Evolutionary conservation across 2,329 filamentous ascomycete species (phyloP).

Genomic region (Microascus cirrosus): DNA sequence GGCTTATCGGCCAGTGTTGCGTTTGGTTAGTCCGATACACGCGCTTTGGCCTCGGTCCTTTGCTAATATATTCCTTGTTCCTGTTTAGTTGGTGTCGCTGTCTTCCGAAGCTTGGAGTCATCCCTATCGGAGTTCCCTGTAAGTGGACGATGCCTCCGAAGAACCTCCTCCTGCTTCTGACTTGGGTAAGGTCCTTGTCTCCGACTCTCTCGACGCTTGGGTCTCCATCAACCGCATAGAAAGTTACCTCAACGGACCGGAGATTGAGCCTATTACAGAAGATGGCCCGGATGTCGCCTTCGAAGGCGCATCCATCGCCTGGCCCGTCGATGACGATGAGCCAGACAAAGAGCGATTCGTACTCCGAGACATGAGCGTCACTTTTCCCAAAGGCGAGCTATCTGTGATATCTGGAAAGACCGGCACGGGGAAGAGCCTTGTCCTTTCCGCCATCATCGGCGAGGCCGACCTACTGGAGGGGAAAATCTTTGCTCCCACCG

Average conservation of each 20-base stretch:
- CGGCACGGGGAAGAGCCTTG: slow-evolving; percentile 65
- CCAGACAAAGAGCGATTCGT: slow-evolving; percentile 51
- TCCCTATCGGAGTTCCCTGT: slow-evolving; percentile 63
- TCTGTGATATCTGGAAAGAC: slow-evolving; percentile 70
- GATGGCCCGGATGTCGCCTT: slow-evolving; percentile 52
- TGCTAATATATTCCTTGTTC: neutral
- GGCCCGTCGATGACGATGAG: slow-evolving; percentile 56
- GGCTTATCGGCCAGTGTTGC: slow-evolving; percentile 60
- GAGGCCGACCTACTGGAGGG: slow-evolving; percentile 62
- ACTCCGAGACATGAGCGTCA: slow-evolving; percentile 51
- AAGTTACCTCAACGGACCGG: slow-evolving; percentile 56
- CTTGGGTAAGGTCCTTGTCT: slow-evolving; percentile 24
- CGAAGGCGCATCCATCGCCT: slow-evolving; percentile 57
- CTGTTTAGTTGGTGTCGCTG: slow-evolving; percentile 46
- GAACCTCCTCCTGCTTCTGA: slow-evolving; percentile 18
- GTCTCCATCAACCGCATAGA: slow-evolving; percentile 65
- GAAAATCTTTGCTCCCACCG: slow-evolving; percentile 40
- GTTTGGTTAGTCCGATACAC: slow-evolving; percentile 36
- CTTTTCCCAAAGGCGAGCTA: slow-evolving; percentile 57
- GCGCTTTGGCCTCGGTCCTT: neutral
- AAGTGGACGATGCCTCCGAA: neutral
- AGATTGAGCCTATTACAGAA: slow-evolving; percentile 43
- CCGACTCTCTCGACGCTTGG: slow-evolving; percentile 48
- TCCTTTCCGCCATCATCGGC: slow-evolving; percentile 63
- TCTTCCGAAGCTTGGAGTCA: slow-evolving; percentile 64